Conservation (phyloP, 176 grass and related monocot species). For the Hsuehochloa calcarea region DNA sequence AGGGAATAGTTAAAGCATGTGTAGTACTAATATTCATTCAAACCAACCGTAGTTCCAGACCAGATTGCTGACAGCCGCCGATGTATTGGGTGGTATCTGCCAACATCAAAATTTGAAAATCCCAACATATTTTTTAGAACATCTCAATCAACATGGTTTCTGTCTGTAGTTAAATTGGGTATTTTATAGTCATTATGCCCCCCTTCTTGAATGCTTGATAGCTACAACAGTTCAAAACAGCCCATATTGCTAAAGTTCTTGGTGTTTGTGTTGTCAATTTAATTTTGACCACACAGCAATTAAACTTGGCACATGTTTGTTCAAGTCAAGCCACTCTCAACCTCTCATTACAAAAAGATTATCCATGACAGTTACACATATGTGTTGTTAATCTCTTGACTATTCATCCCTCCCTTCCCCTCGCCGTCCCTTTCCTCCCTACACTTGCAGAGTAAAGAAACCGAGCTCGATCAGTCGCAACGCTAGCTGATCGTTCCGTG, state of each 20-base stretch:
- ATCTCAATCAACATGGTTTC: no score
- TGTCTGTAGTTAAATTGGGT: background rate
- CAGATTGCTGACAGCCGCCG: no score
- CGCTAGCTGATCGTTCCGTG: background rate
- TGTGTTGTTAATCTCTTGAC: background rate
- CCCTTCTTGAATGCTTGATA: background rate
- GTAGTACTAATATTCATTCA: no score
- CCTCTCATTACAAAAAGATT: background rate
- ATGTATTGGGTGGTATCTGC: no score
- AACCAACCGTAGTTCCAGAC: no score
- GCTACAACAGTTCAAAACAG: background rate
- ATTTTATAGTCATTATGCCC: background rate
- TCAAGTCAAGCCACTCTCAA: constrained; percentile 13
- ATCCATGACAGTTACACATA: constrained; percentile 15
- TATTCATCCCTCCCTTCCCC: background rate
- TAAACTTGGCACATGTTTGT: background rate
- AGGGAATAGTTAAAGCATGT: no score
- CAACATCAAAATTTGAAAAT: no score
- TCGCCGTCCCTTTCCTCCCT: background rate
- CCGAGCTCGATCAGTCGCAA: background rate
- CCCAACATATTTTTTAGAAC: no score
- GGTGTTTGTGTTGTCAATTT: background rate
- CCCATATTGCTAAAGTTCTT: no score
- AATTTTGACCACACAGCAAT: background rate
- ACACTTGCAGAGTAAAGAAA: background rate